Evolutionary conservation across 495 filamentous ascomycete genomes (phyloP), one percentile per base, ranked within the genome.

Genomic region (Lophiostoma macrostomum): DNA sequence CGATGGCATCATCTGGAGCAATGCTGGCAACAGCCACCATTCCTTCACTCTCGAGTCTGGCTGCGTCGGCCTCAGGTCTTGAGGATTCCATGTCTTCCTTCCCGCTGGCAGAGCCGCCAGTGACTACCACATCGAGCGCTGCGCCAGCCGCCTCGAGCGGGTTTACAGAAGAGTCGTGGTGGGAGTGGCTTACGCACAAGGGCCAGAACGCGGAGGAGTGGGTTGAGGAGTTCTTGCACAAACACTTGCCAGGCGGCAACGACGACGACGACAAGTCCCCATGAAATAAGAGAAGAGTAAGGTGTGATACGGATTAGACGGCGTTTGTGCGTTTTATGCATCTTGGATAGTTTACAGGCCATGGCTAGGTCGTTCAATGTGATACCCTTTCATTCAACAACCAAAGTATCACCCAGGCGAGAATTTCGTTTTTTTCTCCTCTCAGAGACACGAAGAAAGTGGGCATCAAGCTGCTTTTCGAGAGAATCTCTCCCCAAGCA

Each of bases 151-250:
- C 58, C 10, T 47, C 59, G 23, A 51, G 14, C 5, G 18, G 4
- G 19, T 54, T 55, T 5, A 19, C 44, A 11, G 23, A 25, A 25
- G 49, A 63, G 39, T 29, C 36, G 4, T 64, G 50, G 60, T 64
- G 60, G 60, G 51, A 64, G 31, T 64, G 60, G 60, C 36, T 64
- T 7, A 48, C 51, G 8, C 54, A 60, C 18, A 59, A 64, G 24
- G 50, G 36, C 0, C 50, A 64, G 3, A 44, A 53, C n/a, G 36
- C 50, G 5, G 51, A 60, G 40, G 54, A 64, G 29, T 64, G 60
- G 60, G 60, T 60, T 0, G 56, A 60, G 24, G 51, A 40, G 14
- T 45, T 60, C 20, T 7, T 64, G 18, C 50, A 64, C 27, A 34
- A 40, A 16, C 53, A 57, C 42, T 23, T 49, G 1, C 52, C 52